Evolutionary conservation across 345 rosid genomes (phyloP), one percentile per base, ranked within the genome.

Genomic region (Cardiospermum halicacabum): DNA sequence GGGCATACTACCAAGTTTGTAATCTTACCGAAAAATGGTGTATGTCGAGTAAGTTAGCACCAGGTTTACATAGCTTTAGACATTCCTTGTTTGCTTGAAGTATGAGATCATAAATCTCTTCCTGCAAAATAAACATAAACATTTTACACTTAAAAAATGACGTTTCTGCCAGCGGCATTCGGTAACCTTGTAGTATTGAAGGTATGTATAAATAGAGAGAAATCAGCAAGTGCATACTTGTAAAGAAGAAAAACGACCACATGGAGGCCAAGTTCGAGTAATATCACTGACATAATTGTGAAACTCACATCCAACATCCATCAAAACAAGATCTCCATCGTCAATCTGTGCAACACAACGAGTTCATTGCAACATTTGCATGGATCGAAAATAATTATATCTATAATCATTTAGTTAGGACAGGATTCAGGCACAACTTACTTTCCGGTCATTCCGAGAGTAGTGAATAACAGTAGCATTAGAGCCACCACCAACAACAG

Each of bases 271-370:
- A 61, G 99, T 87, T 31, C 99, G 91, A 61, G 99, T 88, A 71
- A 94, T 89, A 73, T 94, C 97, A 71, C 99, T 94, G 71, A 76
- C 88, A 75, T 94, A 94, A 64, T 96, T 95, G 80, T 94, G 95
- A 69, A 91, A 79, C 81, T 94, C 97, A 72, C 97, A 94, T 56
- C 99, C 99, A 74, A 94, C 82, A 74, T 91, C 99, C 97, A 94
- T 76, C 85, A 94, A 77, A 76, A 88, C 95, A 80, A 94, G 91
- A 76, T 94, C 87, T 51, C 87, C 96, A 71, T 87, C 82, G 56
- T 73, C 74, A 72, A 94, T 77, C 99, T 91, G 87, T 68, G 81
- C 74, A 40, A 60, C 53, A 53, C 19, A 48, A 6, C 19, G 53
- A 56, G 55, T 25, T 54, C 28, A 31, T 42, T 34, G 53, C 24